phyloP scores from a whole-genome alignment of 129 eudicot genomes.

The Tagetes erecta region DNA sequence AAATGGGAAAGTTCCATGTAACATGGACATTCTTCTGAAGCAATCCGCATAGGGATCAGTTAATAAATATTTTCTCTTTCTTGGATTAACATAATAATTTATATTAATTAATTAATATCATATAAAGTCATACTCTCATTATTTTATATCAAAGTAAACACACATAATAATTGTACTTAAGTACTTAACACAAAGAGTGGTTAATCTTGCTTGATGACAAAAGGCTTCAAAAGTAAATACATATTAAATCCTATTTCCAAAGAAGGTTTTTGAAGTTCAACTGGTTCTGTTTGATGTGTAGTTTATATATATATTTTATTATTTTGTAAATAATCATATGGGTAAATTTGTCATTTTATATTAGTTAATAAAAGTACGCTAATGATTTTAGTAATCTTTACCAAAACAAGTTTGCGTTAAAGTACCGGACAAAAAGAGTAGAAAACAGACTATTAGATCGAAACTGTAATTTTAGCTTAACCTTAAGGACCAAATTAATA shows the following conservation, averaged over 20 bases:
- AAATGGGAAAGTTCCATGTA: conserved; percentile 27
- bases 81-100: conserved; percentile 16
- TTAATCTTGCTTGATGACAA: not conserved
- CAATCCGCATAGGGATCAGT: conserved; percentile 46
- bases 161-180: conserved; percentile 2
- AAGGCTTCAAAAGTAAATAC: not conserved
- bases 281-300: too few species aligned
- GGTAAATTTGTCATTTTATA: too few species aligned
- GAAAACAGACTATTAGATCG: too few species aligned
- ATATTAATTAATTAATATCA: not conserved
- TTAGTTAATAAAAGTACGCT: too few species aligned
- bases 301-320: too few species aligned
- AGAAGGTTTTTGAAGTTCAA: too few species aligned
- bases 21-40: conserved; percentile 42
- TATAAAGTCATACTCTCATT: conserved; percentile 21
- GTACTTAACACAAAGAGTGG: not conserved
- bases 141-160: not conserved
- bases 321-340: too few species aligned
- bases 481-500: too few species aligned
- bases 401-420: too few species aligned
- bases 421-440: too few species aligned
- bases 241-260: not conserved
- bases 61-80: conserved; percentile 30
- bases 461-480: too few species aligned
- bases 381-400: too few species aligned